These are phyloP conservation scores for Aspergillus transmontanensis DNA, from an alignment of 2,329 filamentous ascomycete species.

Conservation along the genomic window DNA sequence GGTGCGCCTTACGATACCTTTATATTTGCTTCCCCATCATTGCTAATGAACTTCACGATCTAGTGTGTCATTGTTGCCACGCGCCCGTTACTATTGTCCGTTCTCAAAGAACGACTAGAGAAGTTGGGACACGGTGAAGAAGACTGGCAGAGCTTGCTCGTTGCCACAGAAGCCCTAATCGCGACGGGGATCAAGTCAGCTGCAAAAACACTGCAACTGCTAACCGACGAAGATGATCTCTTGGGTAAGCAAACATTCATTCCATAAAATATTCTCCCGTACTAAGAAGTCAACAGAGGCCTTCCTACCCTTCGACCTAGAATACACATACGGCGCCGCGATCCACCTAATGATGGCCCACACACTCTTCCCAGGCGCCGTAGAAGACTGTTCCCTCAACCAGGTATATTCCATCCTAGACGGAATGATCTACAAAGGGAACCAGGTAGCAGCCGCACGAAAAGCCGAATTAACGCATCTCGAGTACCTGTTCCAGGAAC, in stretches of 20 bases:
- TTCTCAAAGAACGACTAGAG: not conserved
- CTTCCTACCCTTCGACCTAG: not conserved
- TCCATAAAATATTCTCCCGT: too few relatives aligned
- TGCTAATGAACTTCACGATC: not conserved
- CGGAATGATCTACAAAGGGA: not conserved
- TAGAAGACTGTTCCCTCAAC: not conserved
- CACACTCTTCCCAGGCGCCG: not conserved
- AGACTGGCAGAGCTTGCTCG: not conserved
- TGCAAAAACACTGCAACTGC: not conserved
- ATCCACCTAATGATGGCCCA: not conserved
- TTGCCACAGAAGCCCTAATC: not conserved
- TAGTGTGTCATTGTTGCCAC: not conserved
- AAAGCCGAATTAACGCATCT: not conserved
- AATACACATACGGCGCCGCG: not conserved
- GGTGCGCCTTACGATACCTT: too few relatives aligned
- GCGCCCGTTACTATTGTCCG: not conserved
- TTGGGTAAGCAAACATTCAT: not conserved
- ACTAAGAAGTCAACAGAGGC: not conserved
- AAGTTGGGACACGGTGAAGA: not conserved
- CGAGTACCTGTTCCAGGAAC: not conserved
- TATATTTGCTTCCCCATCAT: rapidly evolving
- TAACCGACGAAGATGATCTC: not conserved
- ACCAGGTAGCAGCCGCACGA: not conserved
- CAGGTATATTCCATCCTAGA: not conserved
- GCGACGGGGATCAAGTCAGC: not conserved